phyloP scores from a whole-genome alignment of 148 eudicot species.

The Diospyros lotus region DNA sequence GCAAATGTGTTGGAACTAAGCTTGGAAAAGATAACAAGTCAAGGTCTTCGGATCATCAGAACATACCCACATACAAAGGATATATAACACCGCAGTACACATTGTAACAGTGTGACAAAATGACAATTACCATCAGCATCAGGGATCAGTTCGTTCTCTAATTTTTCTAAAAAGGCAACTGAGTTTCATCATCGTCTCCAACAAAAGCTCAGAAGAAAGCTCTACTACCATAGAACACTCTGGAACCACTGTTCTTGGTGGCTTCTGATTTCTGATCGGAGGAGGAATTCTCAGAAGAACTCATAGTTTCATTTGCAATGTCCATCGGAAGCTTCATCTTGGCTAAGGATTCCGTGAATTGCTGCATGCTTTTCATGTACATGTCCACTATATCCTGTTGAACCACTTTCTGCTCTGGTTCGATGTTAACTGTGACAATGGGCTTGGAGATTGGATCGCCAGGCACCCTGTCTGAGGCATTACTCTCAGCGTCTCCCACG shows the following conservation, averaged over 20 bases:
- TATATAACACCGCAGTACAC: conserved; percentile 20
- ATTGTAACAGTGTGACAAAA: conserved; percentile 27
- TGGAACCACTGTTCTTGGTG: conserved; percentile 61
- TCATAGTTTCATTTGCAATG: conserved; percentile 45
- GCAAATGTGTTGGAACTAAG: conserved; percentile 21
- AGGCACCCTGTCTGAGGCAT: conserved; percentile 24
- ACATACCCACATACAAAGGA: conserved; percentile 29
- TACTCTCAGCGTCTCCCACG: conserved; percentile 41
- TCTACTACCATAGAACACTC: conserved; percentile 92
- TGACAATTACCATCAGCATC: neutral
- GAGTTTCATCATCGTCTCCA: conserved; percentile 19
- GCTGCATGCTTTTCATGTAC: conserved; percentile 99
- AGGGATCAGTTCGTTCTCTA: conserved; percentile 47
- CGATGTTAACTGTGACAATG: conserved; percentile 43
- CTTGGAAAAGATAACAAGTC: conserved; percentile 25
- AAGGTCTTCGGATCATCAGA: conserved; percentile 20
- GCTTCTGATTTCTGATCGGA: conserved; percentile 56
- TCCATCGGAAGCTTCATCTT: conserved; percentile 98
- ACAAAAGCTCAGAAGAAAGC: conserved; percentile 77
- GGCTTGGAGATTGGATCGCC: conserved; percentile 39
- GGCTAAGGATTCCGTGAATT: conserved; percentile 84
- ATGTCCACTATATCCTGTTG: conserved; percentile 96
- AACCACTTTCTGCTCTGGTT: conserved; percentile 73
- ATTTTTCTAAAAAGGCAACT: conserved; percentile 50
- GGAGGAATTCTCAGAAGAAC: conserved; percentile 56